Percentiles rank a stretch among this genome's conserved stretches.
Conservation (phyloP, 768 basidiomycete species). For the Auriscalpium orientale region DNA sequence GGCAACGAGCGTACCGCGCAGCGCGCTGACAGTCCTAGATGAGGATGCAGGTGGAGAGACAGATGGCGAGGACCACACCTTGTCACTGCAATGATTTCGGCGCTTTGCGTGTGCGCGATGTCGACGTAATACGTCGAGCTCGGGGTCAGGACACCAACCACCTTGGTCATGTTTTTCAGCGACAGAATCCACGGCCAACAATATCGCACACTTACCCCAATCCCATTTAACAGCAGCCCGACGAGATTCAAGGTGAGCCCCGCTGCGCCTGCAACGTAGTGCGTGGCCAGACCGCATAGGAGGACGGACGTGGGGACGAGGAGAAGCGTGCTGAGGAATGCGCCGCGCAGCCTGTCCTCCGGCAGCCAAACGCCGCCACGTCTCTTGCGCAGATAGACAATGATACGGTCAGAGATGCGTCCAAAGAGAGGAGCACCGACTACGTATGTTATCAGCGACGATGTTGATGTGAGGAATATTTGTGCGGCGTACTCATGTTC, state of each 20-base stretch:
- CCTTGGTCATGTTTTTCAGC: slow-evolving; percentile 25
- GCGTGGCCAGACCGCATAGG: slow-evolving; percentile 40
- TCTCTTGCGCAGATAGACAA: slow-evolving; percentile 40
- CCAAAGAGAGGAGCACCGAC: slow-evolving; percentile 58
- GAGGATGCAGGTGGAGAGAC: too few species aligned
- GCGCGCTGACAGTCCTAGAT: too few species aligned
- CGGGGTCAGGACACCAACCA: slow-evolving; percentile 49
- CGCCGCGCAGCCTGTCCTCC: slow-evolving; percentile 57
- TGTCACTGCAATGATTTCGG: too few species aligned
- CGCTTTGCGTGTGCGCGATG: too few species aligned
- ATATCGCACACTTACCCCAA: slow-evolving; percentile 43
- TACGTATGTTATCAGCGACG: slow-evolving; percentile 15
- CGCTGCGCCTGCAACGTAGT: slow-evolving; percentile 38
- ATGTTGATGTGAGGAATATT: neutral
- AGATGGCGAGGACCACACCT: too few species aligned
- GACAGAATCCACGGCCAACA: neutral
- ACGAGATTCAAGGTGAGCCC: slow-evolving; percentile 46
- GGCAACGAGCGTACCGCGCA: too few species aligned
- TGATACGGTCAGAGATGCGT: slow-evolving; percentile 46
- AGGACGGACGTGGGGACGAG: slow-evolving; percentile 48
- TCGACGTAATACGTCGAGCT: slow-evolving; percentile 36
- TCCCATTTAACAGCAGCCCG: slow-evolving; percentile 54
- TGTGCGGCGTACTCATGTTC: slow-evolving; percentile 39
- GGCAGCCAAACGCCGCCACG: slow-evolving; percentile 57
- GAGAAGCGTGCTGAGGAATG: slow-evolving; percentile 36